Base-by-base conservation (phyloP, 768 basidiomycete genomes). In the Lepiota venenata region DNA sequence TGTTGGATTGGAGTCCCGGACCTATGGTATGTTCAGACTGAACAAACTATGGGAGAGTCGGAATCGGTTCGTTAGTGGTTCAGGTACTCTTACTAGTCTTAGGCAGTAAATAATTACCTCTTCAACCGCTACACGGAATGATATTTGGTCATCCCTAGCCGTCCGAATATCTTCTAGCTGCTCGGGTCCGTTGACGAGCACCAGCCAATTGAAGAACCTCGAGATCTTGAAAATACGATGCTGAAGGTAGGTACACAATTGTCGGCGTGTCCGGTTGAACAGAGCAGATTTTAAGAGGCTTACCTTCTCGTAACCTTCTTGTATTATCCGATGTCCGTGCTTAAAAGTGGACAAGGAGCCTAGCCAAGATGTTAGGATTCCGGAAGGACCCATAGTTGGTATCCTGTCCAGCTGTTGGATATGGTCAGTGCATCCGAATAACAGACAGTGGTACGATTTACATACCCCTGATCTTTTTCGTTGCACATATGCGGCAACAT, bases 111-210 rank as follows among this genome's bases (percentile, higher is more conserved):
- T n/a, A n/a, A n/a, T 32, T 53, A 72, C 71, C 7, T 69, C 68
- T 16, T 61, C 57, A 25, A 63, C 51, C 18, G 68, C 66, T 10
- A 66, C 66, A 0, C 44, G 47, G 14, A 68, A 64, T 3, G 66
- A 70, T 4, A 74, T 58, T 11, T 69, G 54, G 1, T 70, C 64
- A 3, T 71, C 70, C 0, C 56, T 52, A 0, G 71, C 70, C 47
- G 61, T 67, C 25, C 78, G 73, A 15, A 84, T 58, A 41, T 84
- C 82, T 6, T 82, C 76, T 8, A 82, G 63, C 40, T 75, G 66
- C 22, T 73, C 56, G 0, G 69, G 64, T 0, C 79, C 74, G 16
- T 71, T 69, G 36, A 77, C 62, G 8, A 83, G 64, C 15, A 63
- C 46, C 4, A 60, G 38, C 60, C 58, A 61, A 12, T 20, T 16